These are phyloP conservation scores for Trametes punicea DNA, from an alignment of 768 basidiomycete species.

Conservation along the genomic window DNA sequence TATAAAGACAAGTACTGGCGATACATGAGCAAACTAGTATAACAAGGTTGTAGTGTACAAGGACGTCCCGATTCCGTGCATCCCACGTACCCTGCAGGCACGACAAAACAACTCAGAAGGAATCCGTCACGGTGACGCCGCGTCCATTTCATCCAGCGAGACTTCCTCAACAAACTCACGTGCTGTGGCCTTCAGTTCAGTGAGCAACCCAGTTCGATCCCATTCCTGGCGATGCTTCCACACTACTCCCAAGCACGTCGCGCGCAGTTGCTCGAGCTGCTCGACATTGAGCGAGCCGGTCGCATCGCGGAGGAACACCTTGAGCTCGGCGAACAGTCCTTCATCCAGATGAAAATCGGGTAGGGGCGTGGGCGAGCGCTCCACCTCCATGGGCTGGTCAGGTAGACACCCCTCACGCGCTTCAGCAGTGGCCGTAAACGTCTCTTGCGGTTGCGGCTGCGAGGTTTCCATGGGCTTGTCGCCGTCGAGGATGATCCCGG, in stretches of 20 bases:
- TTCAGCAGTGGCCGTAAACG: background rate
- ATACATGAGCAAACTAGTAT: slow-evolving; percentile 12
- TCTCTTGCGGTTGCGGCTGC: slow-evolving; percentile 9
- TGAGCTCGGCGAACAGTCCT: slow-evolving; percentile 45
- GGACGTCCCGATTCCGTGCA: background rate
- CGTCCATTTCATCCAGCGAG: slow-evolving; percentile 27
- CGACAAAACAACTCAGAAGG: background rate
- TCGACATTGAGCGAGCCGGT: slow-evolving; percentile 74
- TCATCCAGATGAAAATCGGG: slow-evolving; percentile 75
- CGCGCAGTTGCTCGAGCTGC: slow-evolving; percentile 91
- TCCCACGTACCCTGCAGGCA: background rate
- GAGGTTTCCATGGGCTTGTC: slow-evolving; percentile 15
- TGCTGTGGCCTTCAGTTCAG: slow-evolving; percentile 55
- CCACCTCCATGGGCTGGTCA: slow-evolving; percentile 45
- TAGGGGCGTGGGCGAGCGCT: slow-evolving; percentile 63
- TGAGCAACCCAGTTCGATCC: slow-evolving; percentile 69
- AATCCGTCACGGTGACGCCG: slow-evolving; percentile 7
- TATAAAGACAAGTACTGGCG: slow-evolving; percentile 7
- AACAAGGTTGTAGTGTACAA: slow-evolving; percentile 10
- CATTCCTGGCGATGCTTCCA: slow-evolving; percentile 83
- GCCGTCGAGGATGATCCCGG: slow-evolving; percentile 20
- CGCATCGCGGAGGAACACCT: slow-evolving; percentile 42
- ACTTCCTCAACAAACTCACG: slow-evolving; percentile 68
- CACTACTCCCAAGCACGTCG: slow-evolving; percentile 72
- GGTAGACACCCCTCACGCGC: slow-evolving; percentile 7